A percentile compares a stretch with the other conserved stretches of the same genome.
Conservation (phyloP, 495 filamentous ascomycete genomes). For the Xylaria grammica region DNA sequence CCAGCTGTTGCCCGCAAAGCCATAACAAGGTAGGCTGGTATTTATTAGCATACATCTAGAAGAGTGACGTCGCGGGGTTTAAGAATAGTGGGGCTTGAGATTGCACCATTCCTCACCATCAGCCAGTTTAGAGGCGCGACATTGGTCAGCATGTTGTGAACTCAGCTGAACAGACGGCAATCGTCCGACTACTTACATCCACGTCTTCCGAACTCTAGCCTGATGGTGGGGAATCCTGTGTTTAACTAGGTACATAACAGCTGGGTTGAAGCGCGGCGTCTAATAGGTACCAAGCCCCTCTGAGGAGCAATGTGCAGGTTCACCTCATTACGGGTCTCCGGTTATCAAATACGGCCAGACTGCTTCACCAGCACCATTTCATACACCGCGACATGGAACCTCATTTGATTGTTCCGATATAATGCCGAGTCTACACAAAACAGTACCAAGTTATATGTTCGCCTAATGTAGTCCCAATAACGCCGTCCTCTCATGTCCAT, state of each 20-base stretch:
- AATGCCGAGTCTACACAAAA: conserved; percentile 6
- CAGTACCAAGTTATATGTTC: not conserved
- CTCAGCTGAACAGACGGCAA: not conserved
- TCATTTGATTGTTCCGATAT: not conserved
- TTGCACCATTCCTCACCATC: conserved; percentile 7
- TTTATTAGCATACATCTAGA: conserved; percentile 1
- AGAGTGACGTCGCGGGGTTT: conserved; percentile 26
- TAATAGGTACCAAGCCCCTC: no score
- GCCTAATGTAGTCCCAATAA: conserved; percentile 12
- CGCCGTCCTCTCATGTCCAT: conserved; percentile 25
- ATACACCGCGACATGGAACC: no score
- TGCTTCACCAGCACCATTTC: no score
- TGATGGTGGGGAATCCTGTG: not conserved
- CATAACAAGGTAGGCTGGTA: not conserved
- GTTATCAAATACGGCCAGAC: no score
- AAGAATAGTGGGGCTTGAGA: conserved; percentile 18
- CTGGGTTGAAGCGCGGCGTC: no score
- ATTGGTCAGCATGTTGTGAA: conserved; percentile 13
- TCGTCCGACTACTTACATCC: not conserved
- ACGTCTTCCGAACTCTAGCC: not conserved
- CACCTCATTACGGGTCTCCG: no score
- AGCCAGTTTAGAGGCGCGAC: not conserved
- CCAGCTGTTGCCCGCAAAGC: conserved; percentile 4
- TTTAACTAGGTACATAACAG: no score
- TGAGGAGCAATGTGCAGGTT: no score